These are phyloP conservation scores for Eucalyptus marginata DNA, from an alignment of 345 rosid species.

Conservation along the genomic window DNA sequence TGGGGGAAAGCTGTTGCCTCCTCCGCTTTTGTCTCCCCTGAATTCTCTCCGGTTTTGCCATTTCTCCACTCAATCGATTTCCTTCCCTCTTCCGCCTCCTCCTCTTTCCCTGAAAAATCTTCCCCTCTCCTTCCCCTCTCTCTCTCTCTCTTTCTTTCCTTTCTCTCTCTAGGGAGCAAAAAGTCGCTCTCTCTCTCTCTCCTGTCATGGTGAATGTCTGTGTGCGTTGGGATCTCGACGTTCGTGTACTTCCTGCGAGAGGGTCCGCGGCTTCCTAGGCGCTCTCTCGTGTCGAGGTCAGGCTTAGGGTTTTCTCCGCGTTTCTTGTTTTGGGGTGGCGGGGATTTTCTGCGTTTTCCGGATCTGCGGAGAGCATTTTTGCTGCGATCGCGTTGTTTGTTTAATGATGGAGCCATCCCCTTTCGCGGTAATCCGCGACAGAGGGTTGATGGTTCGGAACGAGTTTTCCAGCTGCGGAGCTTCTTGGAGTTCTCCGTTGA, in stretches of 20 bases:
- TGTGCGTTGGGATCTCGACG: not conserved
- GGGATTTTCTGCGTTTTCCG: not conserved
- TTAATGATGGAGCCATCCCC: not conserved
- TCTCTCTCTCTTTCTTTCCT: not conserved
- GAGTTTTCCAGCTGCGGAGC: not conserved
- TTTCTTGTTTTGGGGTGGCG: not conserved
- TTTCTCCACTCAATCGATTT: not conserved
- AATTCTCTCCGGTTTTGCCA: slow-evolving; percentile 18
- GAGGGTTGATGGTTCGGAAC: not conserved
- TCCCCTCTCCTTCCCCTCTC: not conserved
- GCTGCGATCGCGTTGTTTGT: not conserved
- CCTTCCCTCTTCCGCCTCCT: not conserved
- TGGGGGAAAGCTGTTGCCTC: not conserved
- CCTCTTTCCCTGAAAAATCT: not conserved
- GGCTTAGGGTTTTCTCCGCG: not conserved
- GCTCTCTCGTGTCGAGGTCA: not conserved
- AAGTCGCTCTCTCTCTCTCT: not conserved
- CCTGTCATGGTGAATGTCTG: not conserved
- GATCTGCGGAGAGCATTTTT: not conserved
- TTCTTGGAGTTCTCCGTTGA: not conserved
- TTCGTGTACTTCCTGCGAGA: not conserved
- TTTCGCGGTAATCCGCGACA: not conserved
- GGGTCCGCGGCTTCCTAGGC: not conserved
- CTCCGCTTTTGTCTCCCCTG: slow-evolving; percentile 26
- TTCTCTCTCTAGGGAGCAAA: not conserved